Base-by-base conservation (phyloP, 208 protist species). In the Porcisia hertigi region DNA sequence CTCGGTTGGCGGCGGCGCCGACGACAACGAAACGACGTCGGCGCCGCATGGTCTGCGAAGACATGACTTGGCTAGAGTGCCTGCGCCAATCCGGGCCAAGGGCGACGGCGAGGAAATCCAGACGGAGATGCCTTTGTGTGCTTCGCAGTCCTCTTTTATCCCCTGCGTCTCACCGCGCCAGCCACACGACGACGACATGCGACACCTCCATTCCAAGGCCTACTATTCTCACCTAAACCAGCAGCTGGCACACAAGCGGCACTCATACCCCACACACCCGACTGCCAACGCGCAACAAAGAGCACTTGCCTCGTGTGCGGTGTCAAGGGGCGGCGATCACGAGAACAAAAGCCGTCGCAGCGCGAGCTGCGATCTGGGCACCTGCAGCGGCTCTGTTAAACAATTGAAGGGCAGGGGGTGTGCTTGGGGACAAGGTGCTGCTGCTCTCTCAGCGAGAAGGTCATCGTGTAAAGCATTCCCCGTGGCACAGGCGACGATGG, bases 31-130 rank as follows among this genome's bases (percentile, higher is more conserved):
- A 7, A n/a, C 25, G 41, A 16, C 57, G 18, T 53, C 53, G 71
- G 41, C 53, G 5, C 71, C 71, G 54, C 63, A 54, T 39, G 70
- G 25, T 23, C 25, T 54, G 36, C 9, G 45, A 52, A 52, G 52
- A 54, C 69, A n/a, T 7, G 30, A 63, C 14, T 73, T 54, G 30
- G 11, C 16, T 16, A n/a, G 60, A 20, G 49, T 11, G 18, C 16
- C 69, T 5, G 30, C 70, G 57, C 54, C 63, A 54, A 55, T 49
- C n/a, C 25, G 55, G 58, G 25, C 18, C 1, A 45, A 41, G 39
- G 75, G 64, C 69, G 74, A 67, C 72, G 73, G 23, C 73, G 73
- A 63, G 59, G 66, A 75, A 63, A 79, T 60, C 57, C 69, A 14
- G 25, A 30, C 49, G 20, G 36, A 14, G 30, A 60, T 34, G 34